Evolutionary conservation across 2,329 filamentous ascomycete species (phyloP), one percentile per base, ranked within the genome.

Genomic region (Passalora sequoiae): DNA sequence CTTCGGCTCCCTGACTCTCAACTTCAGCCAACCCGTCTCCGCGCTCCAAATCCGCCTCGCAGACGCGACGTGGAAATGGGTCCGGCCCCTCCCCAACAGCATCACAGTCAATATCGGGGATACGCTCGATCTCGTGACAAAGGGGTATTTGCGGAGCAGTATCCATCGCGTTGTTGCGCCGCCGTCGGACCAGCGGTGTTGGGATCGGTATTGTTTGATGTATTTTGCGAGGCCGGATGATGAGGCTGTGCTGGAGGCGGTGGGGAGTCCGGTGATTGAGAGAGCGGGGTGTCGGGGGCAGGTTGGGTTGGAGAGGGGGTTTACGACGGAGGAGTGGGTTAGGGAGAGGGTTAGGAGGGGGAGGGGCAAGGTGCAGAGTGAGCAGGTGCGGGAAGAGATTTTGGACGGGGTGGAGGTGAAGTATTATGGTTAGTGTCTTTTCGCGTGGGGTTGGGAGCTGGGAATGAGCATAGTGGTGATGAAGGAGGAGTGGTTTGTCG

Each of bases 101-200:
- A 66, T 66, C 43, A 63, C 61, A 4, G 60, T 66, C 40, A 66
- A 66, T 43, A 57, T 65, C 21, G 62, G 62, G 20, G 63, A 66
- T 27, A 62, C 60, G 2, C 60, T 66, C 38, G 57, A 57, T 6
- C 59, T 62, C 32, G 55, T 62, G 33, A 64, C 63, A 1, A 59
- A 58, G 12, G 62, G 64, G 17, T 65, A 65, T 47, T 62, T 74
- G 25, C 72, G 73, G 54, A 68, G 64, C 4, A 71, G 65, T 15
- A 62, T 71, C 13, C 71, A 75, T 42, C 67, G 71, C 2, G 72
- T 75, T 0, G 63, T 69, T 32, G 61, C 65, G 8, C 71, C 71
- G 1, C 72, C 71, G 1, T 46, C 62, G 6, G 71, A 74, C 36
- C 71, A 74, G 53, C 62, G 60, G 4, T 55, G 66, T 43, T 40